Percentiles rank a stretch among this genome's conserved stretches.
phyloP scores from a whole-genome alignment of 2,329 filamentous ascomycete genomes.

The Rhinocladiella similis region DNA sequence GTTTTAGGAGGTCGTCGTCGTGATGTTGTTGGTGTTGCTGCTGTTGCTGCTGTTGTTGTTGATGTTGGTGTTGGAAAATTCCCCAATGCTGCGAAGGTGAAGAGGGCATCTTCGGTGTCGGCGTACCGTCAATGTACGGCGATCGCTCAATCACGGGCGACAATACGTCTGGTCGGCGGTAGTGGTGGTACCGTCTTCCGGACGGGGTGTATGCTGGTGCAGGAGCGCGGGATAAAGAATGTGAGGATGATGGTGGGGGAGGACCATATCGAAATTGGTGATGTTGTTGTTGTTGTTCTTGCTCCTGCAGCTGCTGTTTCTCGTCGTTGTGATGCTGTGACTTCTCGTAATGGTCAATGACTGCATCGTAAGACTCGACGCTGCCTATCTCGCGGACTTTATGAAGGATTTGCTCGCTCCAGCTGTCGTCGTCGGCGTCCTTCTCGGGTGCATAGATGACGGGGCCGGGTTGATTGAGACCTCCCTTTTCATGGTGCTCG shows the following conservation, averaged over 20 bases:
- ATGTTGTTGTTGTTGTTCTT: too few relatives aligned
- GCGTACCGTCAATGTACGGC: constrained; percentile 1
- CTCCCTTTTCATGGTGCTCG: constrained; percentile 5
- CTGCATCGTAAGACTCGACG: constrained; percentile 5
- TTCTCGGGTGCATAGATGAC: constrained; percentile 3
- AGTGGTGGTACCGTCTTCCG: neutral
- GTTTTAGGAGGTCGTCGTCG: neutral
- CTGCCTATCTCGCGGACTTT: constrained; percentile 5
- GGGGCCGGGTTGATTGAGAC: constrained; percentile 3
- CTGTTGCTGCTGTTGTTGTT: neutral
- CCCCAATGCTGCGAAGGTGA: constrained; percentile 1
- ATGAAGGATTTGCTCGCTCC: neutral
- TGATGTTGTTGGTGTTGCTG: neutral
- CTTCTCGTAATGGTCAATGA: neutral
- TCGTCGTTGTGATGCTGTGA: neutral
- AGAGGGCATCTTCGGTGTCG: neutral
- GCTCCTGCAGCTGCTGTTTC: neutral
- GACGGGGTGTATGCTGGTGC: neutral
- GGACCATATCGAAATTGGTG: too few relatives aligned
- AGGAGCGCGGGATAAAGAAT: neutral
- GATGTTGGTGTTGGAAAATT: neutral
- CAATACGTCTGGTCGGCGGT: neutral
- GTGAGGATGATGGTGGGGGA: neutral
- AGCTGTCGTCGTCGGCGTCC: constrained; percentile 5
- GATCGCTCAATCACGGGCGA: neutral